Conservation (phyloP, 2,329 filamentous ascomycete species). For the Ambrosiella beaveri region DNA sequence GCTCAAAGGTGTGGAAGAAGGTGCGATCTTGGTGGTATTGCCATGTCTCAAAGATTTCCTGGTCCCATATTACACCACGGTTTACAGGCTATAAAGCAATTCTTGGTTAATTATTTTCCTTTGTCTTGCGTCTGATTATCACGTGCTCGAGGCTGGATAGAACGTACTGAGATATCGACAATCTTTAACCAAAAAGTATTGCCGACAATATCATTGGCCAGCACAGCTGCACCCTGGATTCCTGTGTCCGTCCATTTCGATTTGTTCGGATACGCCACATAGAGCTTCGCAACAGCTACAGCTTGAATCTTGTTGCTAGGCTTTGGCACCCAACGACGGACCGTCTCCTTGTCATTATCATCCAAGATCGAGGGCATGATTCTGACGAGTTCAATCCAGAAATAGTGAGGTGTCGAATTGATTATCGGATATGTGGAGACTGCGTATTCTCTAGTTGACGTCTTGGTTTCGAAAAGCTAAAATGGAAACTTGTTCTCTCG, state of each 20-base stretch:
- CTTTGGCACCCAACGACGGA: constrained; percentile 88
- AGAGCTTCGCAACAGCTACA: constrained; percentile 82
- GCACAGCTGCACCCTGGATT: constrained; percentile 74
- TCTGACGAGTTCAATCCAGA: not conserved
- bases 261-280: constrained; percentile 75
- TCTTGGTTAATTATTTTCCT: not conserved
- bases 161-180: constrained; percentile 78
- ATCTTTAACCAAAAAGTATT: constrained; percentile 96
- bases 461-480: too few relatives aligned
- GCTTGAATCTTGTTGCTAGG: constrained; percentile 94
- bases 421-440: too few relatives aligned
- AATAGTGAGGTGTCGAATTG: not conserved
- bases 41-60: constrained; percentile 94
- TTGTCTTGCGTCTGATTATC: not conserved
- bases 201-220: constrained; percentile 86
- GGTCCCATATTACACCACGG: constrained; percentile 85
- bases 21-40: constrained; percentile 90
- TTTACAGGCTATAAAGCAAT: constrained; percentile 41
- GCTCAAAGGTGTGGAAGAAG: constrained; percentile 95
- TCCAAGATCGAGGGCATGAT: constrained; percentile 29
- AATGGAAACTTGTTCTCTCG: too few relatives aligned
- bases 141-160: constrained; percentile 15
- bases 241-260: constrained; percentile 88
- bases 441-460: too few relatives aligned
- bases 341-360: constrained; percentile 89